Evolutionary conservation across 2,329 filamentous ascomycete genomes (phyloP), one percentile per base, ranked within the genome.

Genomic region (Dryadomyces quercivorus): DNA sequence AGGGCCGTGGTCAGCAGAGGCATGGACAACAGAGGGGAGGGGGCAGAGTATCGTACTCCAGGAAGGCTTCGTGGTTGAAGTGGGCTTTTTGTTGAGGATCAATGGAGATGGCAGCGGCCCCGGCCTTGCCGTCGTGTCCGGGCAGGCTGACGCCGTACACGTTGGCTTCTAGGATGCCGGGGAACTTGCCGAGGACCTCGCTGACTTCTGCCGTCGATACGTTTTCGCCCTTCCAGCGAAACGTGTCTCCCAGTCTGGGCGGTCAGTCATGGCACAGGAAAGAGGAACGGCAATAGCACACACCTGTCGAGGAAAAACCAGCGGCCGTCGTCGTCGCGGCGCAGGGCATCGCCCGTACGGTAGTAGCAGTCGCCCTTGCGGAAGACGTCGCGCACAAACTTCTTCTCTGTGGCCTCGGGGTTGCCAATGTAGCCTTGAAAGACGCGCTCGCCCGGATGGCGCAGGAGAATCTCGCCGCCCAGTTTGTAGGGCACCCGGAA

Each of bases 81-180:
- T 56, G 54, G 7, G 54, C 57, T 15, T 46, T 48, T 38, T 59
- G 57, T 43, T 57, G 38, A 2, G 58, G 59, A 43, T 60, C 58
- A 7, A 62, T 13, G 45, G 53, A 55, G 21, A 62, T 51, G 16
- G 60, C 60, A 1, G 56, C 89, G 60, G 89, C 94, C 1, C 89
- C 89, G 0, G 88, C 88, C 40, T 88, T 77, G 26, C 89, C 89
- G 63, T 95, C 89, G 63, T 94, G 88, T 57, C 86, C 77, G 0
- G 89, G 89, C 6, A 95, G 69, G 45, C 81, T 68, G 2, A 95
- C 86, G 21, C 89, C 89, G 63, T 94, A 95, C 43, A 94, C 89
- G 61, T 93, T 94, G 38, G 87, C 86, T 69, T 95, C 89, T 22
- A 77, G 72, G 16, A 95, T 74, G 1, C 74, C 72, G 0, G 82